A percentile compares a stretch with the other conserved stretches of the same genome.
phyloP scores from a whole-genome alignment of 108 stramenopile genomes.

The Skeletonema tropicum region DNA sequence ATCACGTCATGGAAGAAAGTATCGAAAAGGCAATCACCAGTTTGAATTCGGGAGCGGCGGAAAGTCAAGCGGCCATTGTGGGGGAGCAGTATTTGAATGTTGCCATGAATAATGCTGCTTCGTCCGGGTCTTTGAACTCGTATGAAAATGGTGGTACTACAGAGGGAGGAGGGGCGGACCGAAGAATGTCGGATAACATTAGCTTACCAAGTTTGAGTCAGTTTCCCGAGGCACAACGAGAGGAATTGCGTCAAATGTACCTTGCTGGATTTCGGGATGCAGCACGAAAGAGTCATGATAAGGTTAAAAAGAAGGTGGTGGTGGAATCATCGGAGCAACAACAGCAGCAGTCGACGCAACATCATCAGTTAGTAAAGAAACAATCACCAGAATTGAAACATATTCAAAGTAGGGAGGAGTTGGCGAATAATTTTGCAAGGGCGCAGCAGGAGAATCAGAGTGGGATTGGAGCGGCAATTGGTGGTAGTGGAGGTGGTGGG shows the following conservation, averaged over 20 bases:
- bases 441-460: constrained; percentile 16
- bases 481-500: background rate
- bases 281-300: constrained; percentile 15
- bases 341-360: constrained; percentile 1
- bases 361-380: background rate
- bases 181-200: constrained; percentile 2
- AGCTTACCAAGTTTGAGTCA: constrained; percentile 26
- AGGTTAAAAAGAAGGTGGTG: background rate
- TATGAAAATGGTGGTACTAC: background rate
- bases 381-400: constrained; percentile 20
- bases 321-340: constrained; percentile 34
- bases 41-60: background rate
- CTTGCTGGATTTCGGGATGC: constrained; percentile 87
- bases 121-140: background rate
- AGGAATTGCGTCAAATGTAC: constrained; percentile 86
- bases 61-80: background rate
- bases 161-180: background rate
- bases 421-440: constrained; percentile 45
- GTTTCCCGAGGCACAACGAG: constrained; percentile 55
- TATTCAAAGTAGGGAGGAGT: constrained; percentile 20
- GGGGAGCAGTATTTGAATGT: background rate
- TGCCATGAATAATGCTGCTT: background rate
- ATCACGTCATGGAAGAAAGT: constrained; percentile 3
- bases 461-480: background rate
- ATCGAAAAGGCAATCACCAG: background rate